A percentile compares a stretch with the other conserved stretches of the same genome.
These are phyloP conservation scores for Hortaea werneckii DNA, from an alignment of 2,329 filamentous ascomycete species.

Conservation along the genomic window DNA sequence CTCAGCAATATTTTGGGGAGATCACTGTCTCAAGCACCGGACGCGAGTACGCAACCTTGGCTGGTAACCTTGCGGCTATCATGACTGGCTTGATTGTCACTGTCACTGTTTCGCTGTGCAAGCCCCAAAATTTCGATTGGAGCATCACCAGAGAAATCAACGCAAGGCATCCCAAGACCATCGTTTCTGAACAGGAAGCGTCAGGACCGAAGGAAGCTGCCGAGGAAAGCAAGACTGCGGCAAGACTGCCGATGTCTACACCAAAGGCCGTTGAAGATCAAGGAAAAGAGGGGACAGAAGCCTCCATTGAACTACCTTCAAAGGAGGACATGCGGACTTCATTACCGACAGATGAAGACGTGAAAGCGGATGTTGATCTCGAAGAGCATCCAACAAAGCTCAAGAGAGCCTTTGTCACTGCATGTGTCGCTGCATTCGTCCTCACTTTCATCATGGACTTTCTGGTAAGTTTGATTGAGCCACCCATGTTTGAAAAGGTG, in stretches of 20 bases:
- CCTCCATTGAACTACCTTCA: not conserved
- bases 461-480: not conserved
- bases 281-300: not conserved
- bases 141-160: slow-evolving; percentile 30
- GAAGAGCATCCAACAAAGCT: slow-evolving; percentile 1
- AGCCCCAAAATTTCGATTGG: slow-evolving; percentile 32
- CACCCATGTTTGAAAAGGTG: not conserved
- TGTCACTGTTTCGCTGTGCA: slow-evolving; percentile 26
- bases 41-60: slow-evolving; percentile 28
- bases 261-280: not conserved
- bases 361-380: not conserved
- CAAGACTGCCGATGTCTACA: not conserved
- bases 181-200: not conserved
- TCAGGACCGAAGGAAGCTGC: not conserved
- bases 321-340: not conserved
- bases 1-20: slow-evolving; percentile 24
- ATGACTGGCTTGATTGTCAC: slow-evolving; percentile 33
- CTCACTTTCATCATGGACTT: slow-evolving; percentile 41
- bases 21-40: slow-evolving; percentile 30
- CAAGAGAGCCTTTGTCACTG: slow-evolving; percentile 3
- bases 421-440: slow-evolving; percentile 46
- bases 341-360: not conserved
- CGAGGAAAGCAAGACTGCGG: not conserved
- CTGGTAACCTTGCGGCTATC: slow-evolving; percentile 30
- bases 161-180: slow-evolving; percentile 7